phyloP scores from a whole-genome alignment of 495 filamentous ascomycete species.

The Schizothecium vesticola region DNA sequence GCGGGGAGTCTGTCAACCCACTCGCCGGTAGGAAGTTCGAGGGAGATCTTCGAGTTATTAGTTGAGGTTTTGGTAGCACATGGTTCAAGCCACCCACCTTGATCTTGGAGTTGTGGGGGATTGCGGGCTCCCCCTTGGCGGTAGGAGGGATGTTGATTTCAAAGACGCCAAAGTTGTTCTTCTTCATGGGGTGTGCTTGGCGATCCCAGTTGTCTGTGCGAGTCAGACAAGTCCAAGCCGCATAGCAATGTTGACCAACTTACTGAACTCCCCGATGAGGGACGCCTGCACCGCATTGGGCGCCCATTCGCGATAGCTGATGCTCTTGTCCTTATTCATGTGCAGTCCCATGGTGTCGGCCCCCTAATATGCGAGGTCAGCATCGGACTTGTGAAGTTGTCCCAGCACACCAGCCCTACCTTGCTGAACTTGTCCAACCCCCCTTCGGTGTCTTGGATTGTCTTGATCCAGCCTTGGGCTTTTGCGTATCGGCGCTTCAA shows the following conservation, averaged over 20 bases:
- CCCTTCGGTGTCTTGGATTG: constrained; percentile 75
- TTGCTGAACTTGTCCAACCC: constrained; percentile 89
- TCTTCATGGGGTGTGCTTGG: constrained; percentile 77
- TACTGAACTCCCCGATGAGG: constrained; percentile 96
- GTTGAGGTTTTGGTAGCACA: background rate
- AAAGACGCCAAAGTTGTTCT: constrained; percentile 81
- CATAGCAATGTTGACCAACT: constrained; percentile 14
- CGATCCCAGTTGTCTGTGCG: constrained; percentile 78
- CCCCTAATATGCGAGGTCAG: constrained; percentile 49
- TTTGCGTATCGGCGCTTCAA: constrained; percentile 71
- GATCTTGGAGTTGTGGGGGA: constrained; percentile 89
- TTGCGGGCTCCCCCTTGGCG: constrained; percentile 63
- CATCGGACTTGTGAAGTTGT: background rate
- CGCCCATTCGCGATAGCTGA: constrained; percentile 94
- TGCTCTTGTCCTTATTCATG: constrained; percentile 71
- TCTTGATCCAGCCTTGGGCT: constrained; percentile 84
- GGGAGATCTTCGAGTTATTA: constrained; percentile 59
- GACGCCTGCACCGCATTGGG: constrained; percentile 78
- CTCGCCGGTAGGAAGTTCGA: constrained; percentile 72
- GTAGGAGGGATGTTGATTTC: constrained; percentile 71
- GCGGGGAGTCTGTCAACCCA: constrained; percentile 84
- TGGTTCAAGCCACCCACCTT: constrained; percentile 55
- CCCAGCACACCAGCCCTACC: constrained; percentile 40
- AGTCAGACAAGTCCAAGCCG: background rate
- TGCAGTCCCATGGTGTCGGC: constrained; percentile 82